Evolutionary conservation across 2,329 filamentous ascomycete species (phyloP).

Genomic region (Neurospora sp.): DNA sequence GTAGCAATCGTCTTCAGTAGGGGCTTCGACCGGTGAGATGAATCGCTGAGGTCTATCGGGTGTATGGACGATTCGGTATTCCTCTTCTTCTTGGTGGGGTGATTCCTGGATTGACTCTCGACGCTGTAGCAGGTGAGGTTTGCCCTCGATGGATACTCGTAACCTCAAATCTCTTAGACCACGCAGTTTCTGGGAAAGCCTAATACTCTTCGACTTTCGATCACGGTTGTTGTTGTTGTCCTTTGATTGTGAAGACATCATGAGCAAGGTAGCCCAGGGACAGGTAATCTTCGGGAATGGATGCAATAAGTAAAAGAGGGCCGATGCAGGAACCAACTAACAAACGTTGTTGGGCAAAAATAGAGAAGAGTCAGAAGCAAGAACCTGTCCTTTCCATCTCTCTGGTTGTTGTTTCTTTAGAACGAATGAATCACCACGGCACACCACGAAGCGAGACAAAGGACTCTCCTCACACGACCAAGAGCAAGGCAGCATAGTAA

Average conservation of each 20-base stretch:
- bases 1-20: constrained; percentile 21
- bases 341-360: background rate
- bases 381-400: background rate
- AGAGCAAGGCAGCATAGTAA: background rate
- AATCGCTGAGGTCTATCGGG: constrained; percentile 19
- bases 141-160: background rate
- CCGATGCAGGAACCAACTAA: background rate
- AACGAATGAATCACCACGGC: background rate
- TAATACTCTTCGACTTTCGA: background rate
- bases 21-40: constrained; percentile 13
- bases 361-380: background rate
- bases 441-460: background rate
- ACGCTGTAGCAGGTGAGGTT: no score
- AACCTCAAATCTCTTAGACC: background rate
- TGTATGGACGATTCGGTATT: constrained; percentile 10
- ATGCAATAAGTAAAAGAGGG: background rate
- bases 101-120: background rate
- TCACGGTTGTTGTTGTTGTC: background rate
- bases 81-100: background rate
- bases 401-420: background rate
- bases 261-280: background rate
- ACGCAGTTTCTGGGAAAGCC: constrained; percentile 12
- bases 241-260: background rate
- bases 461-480: background rate
- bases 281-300: background rate